Base-by-base conservation (phyloP, 306 rosid genomes). In the Fragaria vesca region DNA sequence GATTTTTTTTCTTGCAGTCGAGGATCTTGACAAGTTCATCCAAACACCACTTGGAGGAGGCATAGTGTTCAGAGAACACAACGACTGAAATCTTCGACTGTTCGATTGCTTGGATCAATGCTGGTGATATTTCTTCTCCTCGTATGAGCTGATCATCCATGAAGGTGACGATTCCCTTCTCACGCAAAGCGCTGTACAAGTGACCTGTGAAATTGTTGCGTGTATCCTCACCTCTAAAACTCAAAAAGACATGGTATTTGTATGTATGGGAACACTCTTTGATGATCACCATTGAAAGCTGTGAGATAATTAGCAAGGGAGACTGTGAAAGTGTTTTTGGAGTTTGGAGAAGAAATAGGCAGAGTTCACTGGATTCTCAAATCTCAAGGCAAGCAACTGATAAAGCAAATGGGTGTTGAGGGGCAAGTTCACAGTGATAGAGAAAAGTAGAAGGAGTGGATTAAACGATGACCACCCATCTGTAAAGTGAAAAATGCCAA, bases 181-280 rank as follows among this genome's bases (percentile, higher is more conserved):
- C 5, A 30, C 21, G 2, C 47, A 51, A 71, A 5, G 63, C 47
- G 10, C 0, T 17, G 63, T 1, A 18, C 32, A 71, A 9, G 10
- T 71, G 47, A 3, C 8, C 60, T 16, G 74, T 47, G 52, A 70
- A 70, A 26, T 46, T 46, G 32, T 46, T 0, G 32, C 63, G 30
- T 21, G 63, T 58, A 58, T 58, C 65, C 65, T 58, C 65, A 10
- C 34, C 65, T 62, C 40, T 28, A 30, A 62, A 62, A 62, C 67
- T 62, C 67, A 62, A 5, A 12, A 62, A 30, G 40, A 4, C 43
- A 54, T 36, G 2, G 61, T 48, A 30, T 28, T 54, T 9, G 36
- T 60, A 17, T 24, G 65, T 16, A 58, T 4, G 16, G 26, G 63
- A 57, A 8, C 9, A 1, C 4, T 26, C n/a, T 61, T 4, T 2